A percentile compares a stretch with the other conserved stretches of the same genome.
Evolutionary conservation across 23 red algal species (phyloP).

Genomic region (Gracilaria gracilis): DNA sequence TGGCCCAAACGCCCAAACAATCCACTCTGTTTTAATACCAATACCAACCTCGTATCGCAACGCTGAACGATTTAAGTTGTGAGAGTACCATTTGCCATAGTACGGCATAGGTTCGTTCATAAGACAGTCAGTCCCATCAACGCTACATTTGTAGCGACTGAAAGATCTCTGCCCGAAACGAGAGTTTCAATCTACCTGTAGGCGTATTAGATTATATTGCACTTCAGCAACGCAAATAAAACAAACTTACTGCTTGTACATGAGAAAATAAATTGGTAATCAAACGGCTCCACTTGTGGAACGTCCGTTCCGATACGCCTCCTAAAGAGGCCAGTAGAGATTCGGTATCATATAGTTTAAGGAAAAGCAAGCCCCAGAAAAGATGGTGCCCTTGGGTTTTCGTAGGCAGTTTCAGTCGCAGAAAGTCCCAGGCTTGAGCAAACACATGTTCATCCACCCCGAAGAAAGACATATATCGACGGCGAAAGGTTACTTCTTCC

Average conservation of each 20-base stretch:
- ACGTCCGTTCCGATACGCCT: slow-evolving; percentile 6
- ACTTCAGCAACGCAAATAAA: neutral
- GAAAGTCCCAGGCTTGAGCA: no score
- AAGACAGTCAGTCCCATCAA: slow-evolving; percentile 12
- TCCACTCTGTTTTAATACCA: neutral
- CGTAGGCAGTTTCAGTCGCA: no score
- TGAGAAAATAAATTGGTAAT: neutral
- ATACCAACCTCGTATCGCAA: slow-evolving; percentile 27
- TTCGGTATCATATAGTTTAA: slow-evolving; percentile 6
- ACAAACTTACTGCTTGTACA: neutral
- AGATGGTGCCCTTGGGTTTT: neutral
- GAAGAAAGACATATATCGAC: no score
- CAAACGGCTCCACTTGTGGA: neutral
- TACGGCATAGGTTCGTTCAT: slow-evolving; percentile 38
- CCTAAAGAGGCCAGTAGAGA: neutral
- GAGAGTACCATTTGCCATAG: slow-evolving; percentile 4
- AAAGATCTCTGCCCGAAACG: neutral
- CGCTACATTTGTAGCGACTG: neutral
- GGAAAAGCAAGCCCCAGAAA: neutral
- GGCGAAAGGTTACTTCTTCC: no score
- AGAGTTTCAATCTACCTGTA: neutral
- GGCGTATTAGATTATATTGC: neutral
- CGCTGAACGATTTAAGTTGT: slow-evolving; percentile 17
- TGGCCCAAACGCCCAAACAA: slow-evolving; percentile 5
- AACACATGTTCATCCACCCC: no score